A percentile compares a stretch with the other conserved stretches of the same genome.
Evolutionary conservation across 768 basidiomycete genomes (phyloP).

Genomic region (Sistotremastrum niveocremeum): DNA sequence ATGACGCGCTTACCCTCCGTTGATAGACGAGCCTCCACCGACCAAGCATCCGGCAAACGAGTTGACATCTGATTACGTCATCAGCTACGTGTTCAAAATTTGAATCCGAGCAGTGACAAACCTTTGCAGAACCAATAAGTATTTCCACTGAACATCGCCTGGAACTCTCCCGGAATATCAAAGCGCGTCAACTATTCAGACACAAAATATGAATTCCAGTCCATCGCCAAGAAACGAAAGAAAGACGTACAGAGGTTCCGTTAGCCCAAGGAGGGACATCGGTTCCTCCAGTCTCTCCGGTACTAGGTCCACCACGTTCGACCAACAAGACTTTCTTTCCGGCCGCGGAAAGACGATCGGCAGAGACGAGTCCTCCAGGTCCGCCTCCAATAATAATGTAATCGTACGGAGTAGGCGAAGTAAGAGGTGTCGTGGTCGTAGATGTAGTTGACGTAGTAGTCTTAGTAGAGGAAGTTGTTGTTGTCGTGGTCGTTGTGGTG

Average conservation of each 20-base stretch:
- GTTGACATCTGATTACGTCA: slow-evolving; percentile 29
- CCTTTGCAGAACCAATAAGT: slow-evolving; percentile 54
- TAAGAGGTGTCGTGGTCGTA: neutral
- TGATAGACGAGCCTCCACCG: slow-evolving; percentile 50
- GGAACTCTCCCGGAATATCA: slow-evolving; percentile 51
- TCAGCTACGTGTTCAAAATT: neutral
- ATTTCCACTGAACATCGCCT: slow-evolving; percentile 47
- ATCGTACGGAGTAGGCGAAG: slow-evolving; percentile 30
- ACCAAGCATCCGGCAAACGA: slow-evolving; percentile 52
- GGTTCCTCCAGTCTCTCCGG: slow-evolving; percentile 42
- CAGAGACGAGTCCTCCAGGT: slow-evolving; percentile 43
- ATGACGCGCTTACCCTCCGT: slow-evolving; percentile 24
- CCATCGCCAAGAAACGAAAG: too few relatives aligned
- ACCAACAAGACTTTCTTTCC: slow-evolving; percentile 51
- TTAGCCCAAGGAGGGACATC: slow-evolving; percentile 37
- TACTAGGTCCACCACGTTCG: slow-evolving; percentile 51
- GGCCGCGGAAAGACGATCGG: slow-evolving; percentile 45
- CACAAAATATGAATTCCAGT: too few relatives aligned
- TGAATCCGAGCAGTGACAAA: neutral
- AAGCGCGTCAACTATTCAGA: slow-evolving; percentile 42
- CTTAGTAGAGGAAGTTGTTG: slow-evolving; percentile 22
- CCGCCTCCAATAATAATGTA: slow-evolving; percentile 44
- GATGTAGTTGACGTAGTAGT: slow-evolving; percentile 17
- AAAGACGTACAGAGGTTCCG: too few relatives aligned
- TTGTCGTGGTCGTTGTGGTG: slow-evolving; percentile 21